Conservation (phyloP, 2,329 filamentous ascomycete species). For the Pseudogymnoascus sp. region DNA sequence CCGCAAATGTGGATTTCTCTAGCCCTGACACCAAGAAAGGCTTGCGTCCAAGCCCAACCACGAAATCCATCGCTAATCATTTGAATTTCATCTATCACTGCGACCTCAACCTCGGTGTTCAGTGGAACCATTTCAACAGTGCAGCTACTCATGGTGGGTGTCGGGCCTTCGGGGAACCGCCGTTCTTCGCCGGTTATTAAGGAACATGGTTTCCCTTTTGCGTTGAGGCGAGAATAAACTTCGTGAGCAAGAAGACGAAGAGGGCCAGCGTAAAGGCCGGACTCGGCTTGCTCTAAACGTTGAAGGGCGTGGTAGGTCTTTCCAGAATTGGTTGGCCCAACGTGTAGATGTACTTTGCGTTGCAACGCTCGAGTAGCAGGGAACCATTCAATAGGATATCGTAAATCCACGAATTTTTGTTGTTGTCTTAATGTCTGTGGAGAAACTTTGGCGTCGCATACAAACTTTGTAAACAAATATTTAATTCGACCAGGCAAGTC, state of each 20-base stretch:
- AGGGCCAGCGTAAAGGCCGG: slow-evolving; percentile 84
- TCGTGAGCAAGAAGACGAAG: slow-evolving; percentile 85
- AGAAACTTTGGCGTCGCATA: slow-evolving; percentile 51
- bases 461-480: slow-evolving; percentile 60
- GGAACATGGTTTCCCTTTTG: slow-evolving; percentile 68
- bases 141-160: slow-evolving; percentile 64
- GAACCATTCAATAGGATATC: slow-evolving; percentile 90
- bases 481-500: slow-evolving; percentile 51
- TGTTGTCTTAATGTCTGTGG: slow-evolving; percentile 40
- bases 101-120: slow-evolving; percentile 58
- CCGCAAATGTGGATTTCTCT: slow-evolving; percentile 90
- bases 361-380: slow-evolving; percentile 73
- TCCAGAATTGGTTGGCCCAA: slow-evolving; percentile 94
- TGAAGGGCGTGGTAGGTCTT: slow-evolving; percentile 95
- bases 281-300: slow-evolving; percentile 65
- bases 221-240: slow-evolving; percentile 79
- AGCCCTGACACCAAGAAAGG: slow-evolving; percentile 77
- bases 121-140: slow-evolving; percentile 82
- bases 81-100: slow-evolving; percentile 96
- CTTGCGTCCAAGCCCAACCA: slow-evolving; percentile 92
- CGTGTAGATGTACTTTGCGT: slow-evolving; percentile 81
- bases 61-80: slow-evolving; percentile 79
- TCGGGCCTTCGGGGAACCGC: slow-evolving; percentile 52
- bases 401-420: slow-evolving; percentile 64
- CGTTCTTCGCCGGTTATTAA: slow-evolving; percentile 89